Evolutionary conservation across 2,329 filamentous ascomycete genomes (phyloP).

Genomic region (Plenodomus lindquistii): DNA sequence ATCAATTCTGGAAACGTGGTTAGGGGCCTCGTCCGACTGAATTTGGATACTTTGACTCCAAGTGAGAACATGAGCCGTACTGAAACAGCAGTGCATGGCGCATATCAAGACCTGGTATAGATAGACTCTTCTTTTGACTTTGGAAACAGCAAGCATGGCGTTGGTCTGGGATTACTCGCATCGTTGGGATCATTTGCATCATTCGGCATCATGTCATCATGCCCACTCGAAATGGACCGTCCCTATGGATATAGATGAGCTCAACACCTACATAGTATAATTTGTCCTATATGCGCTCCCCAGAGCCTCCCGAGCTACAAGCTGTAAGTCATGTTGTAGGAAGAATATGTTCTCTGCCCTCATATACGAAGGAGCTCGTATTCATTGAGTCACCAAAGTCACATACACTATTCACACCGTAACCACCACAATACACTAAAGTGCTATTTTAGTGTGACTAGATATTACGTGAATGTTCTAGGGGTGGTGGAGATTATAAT

Average conservation of each 20-base stretch:
- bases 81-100: background rate
- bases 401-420: too few species aligned
- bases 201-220: background rate
- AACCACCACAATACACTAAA: too few species aligned
- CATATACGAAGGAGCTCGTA: too few species aligned
- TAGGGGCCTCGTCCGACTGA: slow-evolving; percentile 6
- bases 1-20: slow-evolving; percentile 20
- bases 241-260: background rate
- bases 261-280: background rate
- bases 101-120: background rate
- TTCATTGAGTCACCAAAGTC: too few species aligned
- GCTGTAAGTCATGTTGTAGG: too few species aligned
- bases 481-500: too few species aligned
- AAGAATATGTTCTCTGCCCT: too few species aligned
- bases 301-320: too few species aligned
- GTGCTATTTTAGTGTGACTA: too few species aligned
- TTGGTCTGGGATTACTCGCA: slow-evolving; percentile 9
- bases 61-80: background rate
- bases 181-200: background rate
- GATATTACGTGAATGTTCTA: too few species aligned
- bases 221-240: background rate
- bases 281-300: background rate
- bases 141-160: slow-evolving; percentile 16
- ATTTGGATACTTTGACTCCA: background rate
- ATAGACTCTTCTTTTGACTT: slow-evolving; percentile 1